Conservation (phyloP, 1,284 basidiomycete species). For the Naganishia sp. region DNA sequence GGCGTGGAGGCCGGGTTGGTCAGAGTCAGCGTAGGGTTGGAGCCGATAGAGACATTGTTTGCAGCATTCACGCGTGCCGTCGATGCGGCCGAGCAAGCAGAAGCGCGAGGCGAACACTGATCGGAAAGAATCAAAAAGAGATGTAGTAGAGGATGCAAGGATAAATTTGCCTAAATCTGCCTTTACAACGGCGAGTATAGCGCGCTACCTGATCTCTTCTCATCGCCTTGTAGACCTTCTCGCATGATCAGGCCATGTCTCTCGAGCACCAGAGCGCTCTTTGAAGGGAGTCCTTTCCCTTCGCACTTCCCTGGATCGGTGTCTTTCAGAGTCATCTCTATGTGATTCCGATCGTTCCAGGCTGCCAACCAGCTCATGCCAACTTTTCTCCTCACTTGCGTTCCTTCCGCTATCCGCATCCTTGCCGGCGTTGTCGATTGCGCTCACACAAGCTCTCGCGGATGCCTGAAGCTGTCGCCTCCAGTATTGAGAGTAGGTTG, state of each 20-base stretch:
- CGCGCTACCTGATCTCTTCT: too few species aligned
- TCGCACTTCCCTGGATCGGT: too few species aligned
- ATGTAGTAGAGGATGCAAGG: constrained; percentile 1
- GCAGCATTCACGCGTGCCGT: constrained; percentile 68
- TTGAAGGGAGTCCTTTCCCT: too few species aligned
- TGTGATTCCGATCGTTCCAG: background rate
- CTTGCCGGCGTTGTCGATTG: constrained; percentile 3
- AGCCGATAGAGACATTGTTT: constrained; percentile 67
- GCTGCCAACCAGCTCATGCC: constrained; percentile 4
- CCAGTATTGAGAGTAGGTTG: constrained; percentile 20
- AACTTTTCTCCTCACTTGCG: constrained; percentile 6
- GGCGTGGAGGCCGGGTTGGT: constrained; percentile 85
- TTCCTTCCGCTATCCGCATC: constrained; percentile 9
- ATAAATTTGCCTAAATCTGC: background rate
- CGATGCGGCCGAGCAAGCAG: constrained; percentile 54
- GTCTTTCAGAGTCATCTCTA: too few species aligned
- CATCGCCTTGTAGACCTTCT: too few species aligned
- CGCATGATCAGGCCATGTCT: too few species aligned
- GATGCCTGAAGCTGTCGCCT: constrained; percentile 10
- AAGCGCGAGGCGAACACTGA: constrained; percentile 8
- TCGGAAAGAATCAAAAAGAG: background rate
- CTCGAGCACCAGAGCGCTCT: too few species aligned
- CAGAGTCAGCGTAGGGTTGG: constrained; percentile 86
- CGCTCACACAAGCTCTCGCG: background rate
- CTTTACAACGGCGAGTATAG: constrained; percentile 1